Percentiles rank a stretch among this genome's conserved stretches.
Evolutionary conservation across 176 grass and related monocot genomes (phyloP).

Genomic region (Elymus sibiricus): DNA sequence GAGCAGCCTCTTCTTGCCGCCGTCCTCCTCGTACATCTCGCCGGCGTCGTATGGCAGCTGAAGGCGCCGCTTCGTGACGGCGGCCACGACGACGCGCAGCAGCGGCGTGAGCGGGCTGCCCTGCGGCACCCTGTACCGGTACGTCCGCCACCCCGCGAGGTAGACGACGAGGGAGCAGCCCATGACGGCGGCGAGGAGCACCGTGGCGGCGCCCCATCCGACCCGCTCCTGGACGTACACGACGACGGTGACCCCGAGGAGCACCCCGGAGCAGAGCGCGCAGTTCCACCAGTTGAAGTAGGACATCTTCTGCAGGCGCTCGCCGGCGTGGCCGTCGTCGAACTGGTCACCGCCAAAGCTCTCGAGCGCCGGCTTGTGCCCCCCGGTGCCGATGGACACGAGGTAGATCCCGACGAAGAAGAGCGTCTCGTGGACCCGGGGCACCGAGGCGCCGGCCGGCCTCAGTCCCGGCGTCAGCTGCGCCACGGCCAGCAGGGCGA

Average conservation of each 20-base stretch:
- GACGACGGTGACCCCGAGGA: conserved; percentile 65
- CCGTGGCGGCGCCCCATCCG: conserved; percentile 48
- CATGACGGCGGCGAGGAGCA: conserved; percentile 52
- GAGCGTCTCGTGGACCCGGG: conserved; percentile 44
- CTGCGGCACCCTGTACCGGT: conserved; percentile 47
- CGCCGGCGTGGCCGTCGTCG: conserved; percentile 53
- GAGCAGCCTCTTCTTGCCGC: conserved; percentile 49
- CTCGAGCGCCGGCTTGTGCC: conserved; percentile 82
- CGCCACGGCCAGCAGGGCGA: conserved; percentile 43
- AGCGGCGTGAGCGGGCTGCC: conserved; percentile 61
- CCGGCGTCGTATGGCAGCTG: conserved; percentile 25
- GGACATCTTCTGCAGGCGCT: conserved; percentile 86
- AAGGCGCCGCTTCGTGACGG: conserved; percentile 53
- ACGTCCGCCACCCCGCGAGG: conserved; percentile 37
- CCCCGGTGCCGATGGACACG: conserved; percentile 68
- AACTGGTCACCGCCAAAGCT: conserved; percentile 97
- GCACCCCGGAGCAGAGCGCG: conserved; percentile 51
- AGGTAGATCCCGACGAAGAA: conserved; percentile 73
- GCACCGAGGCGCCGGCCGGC: conserved; percentile 13
- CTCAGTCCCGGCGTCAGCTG: conserved; percentile 43
- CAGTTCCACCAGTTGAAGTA: conserved; percentile 98
- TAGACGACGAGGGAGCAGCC: conserved; percentile 37
- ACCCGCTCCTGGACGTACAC: conserved; percentile 52
- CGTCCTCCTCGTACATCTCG: conserved; percentile 50
- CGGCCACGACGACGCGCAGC: conserved; percentile 54